These are phyloP conservation scores for Vinca major DNA, from an alignment of 305 asterid genomes.

Conservation along the genomic window DNA sequence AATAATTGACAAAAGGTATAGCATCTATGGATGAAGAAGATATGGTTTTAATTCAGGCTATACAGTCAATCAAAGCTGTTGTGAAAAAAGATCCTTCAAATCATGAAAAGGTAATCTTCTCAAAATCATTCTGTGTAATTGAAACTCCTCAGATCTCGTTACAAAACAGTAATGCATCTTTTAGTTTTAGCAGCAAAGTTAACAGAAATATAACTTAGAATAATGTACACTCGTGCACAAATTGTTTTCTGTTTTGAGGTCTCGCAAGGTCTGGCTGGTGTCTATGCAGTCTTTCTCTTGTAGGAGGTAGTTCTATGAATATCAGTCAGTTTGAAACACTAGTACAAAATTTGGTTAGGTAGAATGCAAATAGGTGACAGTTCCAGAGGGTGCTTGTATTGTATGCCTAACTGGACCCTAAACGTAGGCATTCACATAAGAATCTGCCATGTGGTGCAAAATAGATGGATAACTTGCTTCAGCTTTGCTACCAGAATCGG, in stretches of 20 bases:
- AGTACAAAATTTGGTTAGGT: no score
- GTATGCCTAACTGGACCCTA: no score
- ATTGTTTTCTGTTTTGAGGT: not conserved
- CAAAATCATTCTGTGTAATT: not conserved
- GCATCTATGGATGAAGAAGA: constrained; percentile 58
- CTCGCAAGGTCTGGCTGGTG: not conserved
- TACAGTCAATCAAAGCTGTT: constrained; percentile 74
- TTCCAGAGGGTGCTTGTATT: no score
- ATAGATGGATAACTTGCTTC: no score
- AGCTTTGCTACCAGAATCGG: no score
- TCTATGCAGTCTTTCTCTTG: not conserved
- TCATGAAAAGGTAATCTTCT: constrained; percentile 63
- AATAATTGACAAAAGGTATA: constrained; percentile 46
- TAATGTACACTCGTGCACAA: not conserved
- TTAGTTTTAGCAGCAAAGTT: not conserved
- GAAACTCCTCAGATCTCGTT: not conserved
- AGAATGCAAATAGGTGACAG: no score
- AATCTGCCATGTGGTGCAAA: no score
- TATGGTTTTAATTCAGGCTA: constrained; percentile 65
- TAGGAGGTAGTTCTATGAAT: not conserved
- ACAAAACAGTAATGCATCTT: not conserved
- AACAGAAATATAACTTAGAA: not conserved
- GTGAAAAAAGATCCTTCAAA: constrained; percentile 61
- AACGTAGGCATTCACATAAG: no score
- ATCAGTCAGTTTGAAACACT: not conserved